Evolutionary conservation across 1,284 basidiomycete genomes (phyloP).

Genomic region (Rhodotorula sp.): DNA sequence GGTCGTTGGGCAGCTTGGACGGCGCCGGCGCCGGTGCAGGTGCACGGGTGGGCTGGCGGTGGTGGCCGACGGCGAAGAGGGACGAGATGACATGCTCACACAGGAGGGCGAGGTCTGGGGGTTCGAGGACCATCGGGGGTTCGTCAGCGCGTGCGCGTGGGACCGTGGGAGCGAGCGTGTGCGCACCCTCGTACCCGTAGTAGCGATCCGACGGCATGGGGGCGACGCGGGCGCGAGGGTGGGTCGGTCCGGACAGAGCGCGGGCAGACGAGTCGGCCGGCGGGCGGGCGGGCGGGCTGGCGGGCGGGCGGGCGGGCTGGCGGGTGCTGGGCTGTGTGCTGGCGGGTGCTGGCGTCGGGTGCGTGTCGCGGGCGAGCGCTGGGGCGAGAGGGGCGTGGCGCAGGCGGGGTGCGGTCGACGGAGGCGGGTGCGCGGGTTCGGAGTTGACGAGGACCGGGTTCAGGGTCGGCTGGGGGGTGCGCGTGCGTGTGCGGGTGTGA

Average conservation of each 20-base stretch:
- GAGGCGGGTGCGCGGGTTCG: too few relatives aligned
- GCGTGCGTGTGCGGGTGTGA: neutral
- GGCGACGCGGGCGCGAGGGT: neutral
- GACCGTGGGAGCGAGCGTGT: neutral
- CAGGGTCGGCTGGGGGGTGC: neutral
- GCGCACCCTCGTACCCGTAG: conserved; percentile 37
- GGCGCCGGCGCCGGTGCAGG: neutral
- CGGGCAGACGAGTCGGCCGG: neutral
- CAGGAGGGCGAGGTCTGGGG: conserved; percentile 43
- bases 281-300: neutral
- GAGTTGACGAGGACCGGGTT: too few relatives aligned
- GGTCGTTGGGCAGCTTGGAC: conserved; percentile 20
- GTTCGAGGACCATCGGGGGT: neutral
- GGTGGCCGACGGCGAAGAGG: conserved; percentile 34
- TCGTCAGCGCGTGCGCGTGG: neutral
- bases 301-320: too few relatives aligned
- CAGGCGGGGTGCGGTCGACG: too few relatives aligned
- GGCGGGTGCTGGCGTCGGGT: too few relatives aligned
- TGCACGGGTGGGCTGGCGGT: conserved; percentile 18
- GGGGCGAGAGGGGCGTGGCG: too few relatives aligned
- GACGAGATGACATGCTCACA: conserved; percentile 44
- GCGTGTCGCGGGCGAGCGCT: too few relatives aligned
- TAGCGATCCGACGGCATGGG: conserved; percentile 27
- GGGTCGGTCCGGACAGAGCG: neutral
- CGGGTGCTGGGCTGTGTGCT: too few relatives aligned